Evolutionary conservation across 1,139 yeast genomes (phyloP), one percentile per base, ranked within the genome.

Genomic region (Kodamaea suecica): DNA sequence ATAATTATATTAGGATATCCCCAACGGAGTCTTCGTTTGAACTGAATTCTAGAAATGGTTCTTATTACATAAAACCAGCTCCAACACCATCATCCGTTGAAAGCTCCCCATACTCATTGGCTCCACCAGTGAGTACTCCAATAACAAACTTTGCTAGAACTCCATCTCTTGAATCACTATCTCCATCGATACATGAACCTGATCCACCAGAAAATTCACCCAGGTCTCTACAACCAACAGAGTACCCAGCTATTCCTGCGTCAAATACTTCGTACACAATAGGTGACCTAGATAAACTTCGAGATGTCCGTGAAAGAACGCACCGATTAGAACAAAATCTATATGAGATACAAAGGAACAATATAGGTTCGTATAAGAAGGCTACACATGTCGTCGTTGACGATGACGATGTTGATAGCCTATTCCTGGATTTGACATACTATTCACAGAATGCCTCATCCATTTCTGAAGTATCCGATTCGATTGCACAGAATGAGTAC

Each of bases 341-440:
- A 19, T 37, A 37, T 23, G 20, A 34, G 20, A 26, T 23, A 16
- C 36, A 36, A 14, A 33, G 35, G 15, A 28, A 23, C 29, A 17
- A 30, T 32, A 34, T n/a, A 25, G 13, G 15, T 31, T 25, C 28
- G 9, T 33, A 13, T 32, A 40, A 27, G 31, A 29, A 37, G 11
- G 35, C 44, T 12, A 41, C 48, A 9, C 43, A 37, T 21, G 31
- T 42, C 25, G 29, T 43, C 14, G 40, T 45, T 5, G 37, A 42
- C n/a, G 50, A 50, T 17, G 50, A 47, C 16, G 52, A 48, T 25
- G 41, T 42, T 10, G 61, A 58, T 34, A 54, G 59, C 36, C 43
- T 58, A 27, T 55, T 57, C 31, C 54, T 57, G 5, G 45, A 45
- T 21, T 15, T 35, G 35, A 32, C 38, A 8, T 26, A 30, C 23